Evolutionary conservation across 2,329 filamentous ascomycete species (phyloP).

Genomic region (Fusarium multiceps): DNA sequence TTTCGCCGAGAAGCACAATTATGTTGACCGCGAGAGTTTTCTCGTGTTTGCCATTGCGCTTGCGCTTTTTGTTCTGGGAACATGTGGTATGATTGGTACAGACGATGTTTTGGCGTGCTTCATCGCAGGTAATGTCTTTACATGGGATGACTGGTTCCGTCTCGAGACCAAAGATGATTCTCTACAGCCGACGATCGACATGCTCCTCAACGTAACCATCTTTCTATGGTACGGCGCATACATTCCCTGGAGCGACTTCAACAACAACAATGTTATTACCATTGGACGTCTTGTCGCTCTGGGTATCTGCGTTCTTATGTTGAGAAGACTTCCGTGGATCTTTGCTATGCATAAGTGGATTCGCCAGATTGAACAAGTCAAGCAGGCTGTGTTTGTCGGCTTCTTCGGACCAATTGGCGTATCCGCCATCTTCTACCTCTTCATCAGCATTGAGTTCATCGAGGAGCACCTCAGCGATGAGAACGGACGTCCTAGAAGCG

Average conservation of each 20-base stretch:
- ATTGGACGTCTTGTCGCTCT: constrained; percentile 78
- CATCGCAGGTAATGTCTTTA: constrained; percentile 90
- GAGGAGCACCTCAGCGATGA: constrained; percentile 60
- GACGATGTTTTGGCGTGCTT: constrained; percentile 94
- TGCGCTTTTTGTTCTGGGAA: constrained; percentile 87
- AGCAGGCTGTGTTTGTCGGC: constrained; percentile 85
- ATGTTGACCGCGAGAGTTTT: constrained; percentile 88
- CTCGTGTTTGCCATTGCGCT: constrained; percentile 87
- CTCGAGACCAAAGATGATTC: constrained; percentile 89
- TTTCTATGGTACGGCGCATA: constrained; percentile 94
- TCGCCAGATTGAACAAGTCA: constrained; percentile 78
- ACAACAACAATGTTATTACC: constrained; percentile 74
- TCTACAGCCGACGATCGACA: constrained; percentile 93
- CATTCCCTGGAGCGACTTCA: constrained; percentile 81
- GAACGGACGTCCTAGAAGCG: constrained; percentile 56
- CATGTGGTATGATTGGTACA: constrained; percentile 85
- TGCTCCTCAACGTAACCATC: constrained; percentile 88
- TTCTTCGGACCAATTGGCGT: constrained; percentile 96
- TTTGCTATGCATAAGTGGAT: constrained; percentile 79
- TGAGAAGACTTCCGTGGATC: constrained; percentile 82
- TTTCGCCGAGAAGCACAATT: constrained; percentile 83
- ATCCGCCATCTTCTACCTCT: constrained; percentile 90
- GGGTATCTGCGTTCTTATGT: constrained; percentile 78
- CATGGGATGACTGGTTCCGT: constrained; percentile 95
- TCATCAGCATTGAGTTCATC: constrained; percentile 82